phyloP scores from a whole-genome alignment of 164 flowering plant species.

The Hamamelis virginiana region DNA sequence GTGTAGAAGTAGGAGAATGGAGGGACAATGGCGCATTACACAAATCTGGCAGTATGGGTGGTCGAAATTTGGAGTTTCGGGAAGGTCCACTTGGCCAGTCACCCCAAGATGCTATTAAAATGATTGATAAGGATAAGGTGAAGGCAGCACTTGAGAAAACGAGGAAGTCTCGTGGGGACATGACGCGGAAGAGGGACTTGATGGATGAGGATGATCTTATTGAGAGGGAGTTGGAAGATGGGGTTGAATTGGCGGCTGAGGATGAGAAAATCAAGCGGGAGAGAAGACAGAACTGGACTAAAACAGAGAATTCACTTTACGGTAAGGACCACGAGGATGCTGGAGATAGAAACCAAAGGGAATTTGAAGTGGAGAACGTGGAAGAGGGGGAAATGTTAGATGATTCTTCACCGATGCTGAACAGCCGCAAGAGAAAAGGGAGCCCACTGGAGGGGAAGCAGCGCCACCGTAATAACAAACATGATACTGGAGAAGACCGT shows the following conservation, averaged over 20 bases:
- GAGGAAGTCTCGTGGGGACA: conserved; percentile 51
- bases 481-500: neutral
- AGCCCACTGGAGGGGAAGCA: conserved; percentile 29
- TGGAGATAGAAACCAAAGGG: conserved; percentile 17
- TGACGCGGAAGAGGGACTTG: conserved; percentile 40
- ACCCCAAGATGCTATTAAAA: conserved; percentile 56
- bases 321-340: conserved; percentile 15
- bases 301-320: conserved; percentile 19
- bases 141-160: conserved; percentile 69
- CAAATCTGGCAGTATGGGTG: conserved; percentile 18
- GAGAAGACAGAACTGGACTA: conserved; percentile 46
- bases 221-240: conserved; percentile 80
- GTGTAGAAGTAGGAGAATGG: conserved; percentile 35
- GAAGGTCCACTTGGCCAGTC: conserved; percentile 48
- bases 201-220: conserved; percentile 83
- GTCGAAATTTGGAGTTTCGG: conserved; percentile 32
- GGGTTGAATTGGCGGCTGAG: conserved; percentile 65
- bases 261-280: conserved; percentile 54
- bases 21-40: conserved; percentile 32
- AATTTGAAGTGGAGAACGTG: conserved; percentile 12
- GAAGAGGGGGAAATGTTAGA: conserved; percentile 46
- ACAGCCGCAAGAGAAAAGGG: conserved; percentile 32
- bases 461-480: conserved; percentile 16
- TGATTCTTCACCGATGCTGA: conserved; percentile 30
- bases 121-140: conserved; percentile 66